phyloP scores from a whole-genome alignment of 2,329 filamentous ascomycete species.

The Acrocalymma vagum region DNA sequence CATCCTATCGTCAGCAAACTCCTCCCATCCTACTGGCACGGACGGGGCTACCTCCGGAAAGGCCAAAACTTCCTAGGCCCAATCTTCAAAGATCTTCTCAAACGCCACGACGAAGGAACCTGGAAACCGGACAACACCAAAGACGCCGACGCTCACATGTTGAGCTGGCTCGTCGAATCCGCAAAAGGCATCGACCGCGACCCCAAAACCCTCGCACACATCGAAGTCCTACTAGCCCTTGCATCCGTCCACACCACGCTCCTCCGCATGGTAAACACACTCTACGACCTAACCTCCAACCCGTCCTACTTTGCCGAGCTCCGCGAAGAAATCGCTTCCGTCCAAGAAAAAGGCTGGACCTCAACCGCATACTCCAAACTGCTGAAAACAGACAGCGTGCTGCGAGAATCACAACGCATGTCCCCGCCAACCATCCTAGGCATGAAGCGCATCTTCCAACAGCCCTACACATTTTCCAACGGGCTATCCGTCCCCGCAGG shows the following conservation, averaged over 20 bases:
- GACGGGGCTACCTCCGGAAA: slow-evolving; percentile 5
- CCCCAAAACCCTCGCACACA: slow-evolving; percentile 1
- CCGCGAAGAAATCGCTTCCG: slow-evolving; percentile 6
- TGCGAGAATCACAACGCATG: slow-evolving; percentile 16
- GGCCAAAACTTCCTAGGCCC: slow-evolving; percentile 10
- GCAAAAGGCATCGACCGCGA: slow-evolving; percentile 6
- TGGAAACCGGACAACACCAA: background rate
- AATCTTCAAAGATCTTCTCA: slow-evolving; percentile 3
- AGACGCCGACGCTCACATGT: background rate
- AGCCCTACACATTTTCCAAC: slow-evolving; percentile 6
- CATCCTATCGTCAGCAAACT: slow-evolving; percentile 6
- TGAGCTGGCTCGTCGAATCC: slow-evolving; percentile 6
- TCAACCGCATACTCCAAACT: slow-evolving; percentile 4
- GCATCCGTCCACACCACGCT: slow-evolving; percentile 15
- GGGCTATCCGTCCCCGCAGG: slow-evolving; percentile 9
- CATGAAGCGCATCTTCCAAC: slow-evolving; percentile 6
- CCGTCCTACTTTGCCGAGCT: slow-evolving; percentile 5
- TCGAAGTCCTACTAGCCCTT: slow-evolving; percentile 12
- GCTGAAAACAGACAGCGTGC: slow-evolving; percentile 10
- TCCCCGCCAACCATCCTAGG: slow-evolving; percentile 7
- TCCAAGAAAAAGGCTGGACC: slow-evolving; percentile 1
- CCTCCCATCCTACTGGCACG: slow-evolving; percentile 10
- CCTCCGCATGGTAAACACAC: slow-evolving; percentile 1
- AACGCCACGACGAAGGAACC: background rate
- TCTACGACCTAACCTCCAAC: slow-evolving; percentile 11